These are phyloP conservation scores for Globisporangium paroecandrum DNA, from an alignment of 352 stramenopile species.

Conservation along the genomic window DNA sequence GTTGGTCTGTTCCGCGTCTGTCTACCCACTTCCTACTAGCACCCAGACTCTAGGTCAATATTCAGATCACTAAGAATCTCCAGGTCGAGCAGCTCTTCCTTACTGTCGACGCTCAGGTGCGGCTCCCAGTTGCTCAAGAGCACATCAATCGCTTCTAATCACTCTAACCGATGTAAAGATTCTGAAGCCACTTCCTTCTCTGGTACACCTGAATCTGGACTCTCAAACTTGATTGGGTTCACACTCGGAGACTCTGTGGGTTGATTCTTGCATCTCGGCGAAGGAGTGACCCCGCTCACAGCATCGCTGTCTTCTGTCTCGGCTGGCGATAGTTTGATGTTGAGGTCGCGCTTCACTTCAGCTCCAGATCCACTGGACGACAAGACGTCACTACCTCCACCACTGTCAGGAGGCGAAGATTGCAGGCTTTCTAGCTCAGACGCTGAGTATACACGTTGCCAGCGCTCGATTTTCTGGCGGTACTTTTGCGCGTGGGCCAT, in stretches of 20 bases:
- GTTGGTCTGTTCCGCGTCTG: no score
- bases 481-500: conserved; percentile 1
- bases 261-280: not conserved
- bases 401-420: no score
- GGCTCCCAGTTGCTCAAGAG: not conserved
- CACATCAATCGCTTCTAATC: not conserved
- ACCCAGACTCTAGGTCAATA: no score
- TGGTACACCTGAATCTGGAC: no score
- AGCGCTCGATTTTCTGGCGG: not conserved
- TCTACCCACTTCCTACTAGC: no score
- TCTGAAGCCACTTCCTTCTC: not conserved
- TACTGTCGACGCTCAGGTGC: not conserved
- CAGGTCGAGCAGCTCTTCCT: no score
- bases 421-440: not conserved
- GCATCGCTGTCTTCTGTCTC: not conserved
- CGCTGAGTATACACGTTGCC: not conserved
- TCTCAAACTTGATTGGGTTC: not conserved
- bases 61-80: no score
- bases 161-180: not conserved
- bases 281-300: not conserved
- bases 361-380: not conserved
- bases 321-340: not conserved
- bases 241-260: not conserved
- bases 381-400: no score
- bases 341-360: not conserved